These are phyloP conservation scores for Cryptosporidium meleagridis DNA, from an alignment of 169 alveolate species.

Conservation along the genomic window DNA sequence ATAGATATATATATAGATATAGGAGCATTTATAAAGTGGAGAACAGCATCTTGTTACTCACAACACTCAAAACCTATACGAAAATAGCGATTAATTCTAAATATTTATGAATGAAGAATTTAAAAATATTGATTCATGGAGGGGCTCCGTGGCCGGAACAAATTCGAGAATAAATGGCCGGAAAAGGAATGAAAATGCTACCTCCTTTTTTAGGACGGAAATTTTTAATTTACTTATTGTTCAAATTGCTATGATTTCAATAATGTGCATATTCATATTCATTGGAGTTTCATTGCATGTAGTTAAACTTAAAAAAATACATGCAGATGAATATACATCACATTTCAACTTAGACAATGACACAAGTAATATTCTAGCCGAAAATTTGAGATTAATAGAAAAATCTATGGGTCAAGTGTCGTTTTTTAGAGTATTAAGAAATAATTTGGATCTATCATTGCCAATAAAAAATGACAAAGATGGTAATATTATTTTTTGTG, in stretches of 20 bases:
- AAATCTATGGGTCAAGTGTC: conserved; percentile 48
- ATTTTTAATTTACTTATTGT: conserved; percentile 19
- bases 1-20: too few species aligned
- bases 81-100: neutral
- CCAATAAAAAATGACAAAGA: neutral
- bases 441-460: neutral
- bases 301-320: conserved; percentile 43
- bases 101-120: conserved; percentile 31
- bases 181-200: neutral
- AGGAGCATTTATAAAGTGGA: neutral
- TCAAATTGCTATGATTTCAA: conserved; percentile 39
- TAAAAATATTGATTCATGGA: conserved; percentile 4
- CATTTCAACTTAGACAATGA: conserved; percentile 1
- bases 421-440: conserved; percentile 24
- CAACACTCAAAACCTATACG: neutral
- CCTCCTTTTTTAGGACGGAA: neutral
- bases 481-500: conserved; percentile 54
- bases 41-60: neutral
- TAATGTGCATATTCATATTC: conserved; percentile 51
- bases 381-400: conserved; percentile 18
- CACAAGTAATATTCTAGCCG: neutral
- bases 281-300: conserved; percentile 57
- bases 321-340: conserved; percentile 26
- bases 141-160: neutral
- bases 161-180: neutral